Conservation (phyloP, 73 alveolate genomes). For the Symbiodinium natans region DNA sequence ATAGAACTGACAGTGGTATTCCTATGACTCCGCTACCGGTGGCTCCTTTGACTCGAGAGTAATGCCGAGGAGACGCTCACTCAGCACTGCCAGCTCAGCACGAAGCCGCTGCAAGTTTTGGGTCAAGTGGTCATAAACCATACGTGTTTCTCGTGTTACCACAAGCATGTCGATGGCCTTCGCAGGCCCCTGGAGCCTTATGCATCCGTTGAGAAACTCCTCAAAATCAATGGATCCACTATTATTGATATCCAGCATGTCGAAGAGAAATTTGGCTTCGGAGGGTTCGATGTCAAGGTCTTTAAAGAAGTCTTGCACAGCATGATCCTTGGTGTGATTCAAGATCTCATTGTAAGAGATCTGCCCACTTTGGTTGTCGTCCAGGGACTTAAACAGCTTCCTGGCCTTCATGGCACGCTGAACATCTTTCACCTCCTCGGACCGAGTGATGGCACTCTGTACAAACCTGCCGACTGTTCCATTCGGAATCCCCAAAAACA, state of each 20-base stretch:
- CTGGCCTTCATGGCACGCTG: slow-evolving; percentile 83
- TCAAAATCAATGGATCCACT: slow-evolving; percentile 75
- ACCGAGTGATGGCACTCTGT: slow-evolving; percentile 43
- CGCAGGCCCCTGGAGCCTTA: slow-evolving; percentile 45
- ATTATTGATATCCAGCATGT: slow-evolving; percentile 68
- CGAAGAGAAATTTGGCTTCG: slow-evolving; percentile 72
- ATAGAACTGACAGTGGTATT: not conserved
- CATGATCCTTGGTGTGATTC: slow-evolving; percentile 81
- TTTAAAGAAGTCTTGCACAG: slow-evolving; percentile 42
- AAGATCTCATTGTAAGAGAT: slow-evolving; percentile 61
- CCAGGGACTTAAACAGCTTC: slow-evolving; percentile 40
- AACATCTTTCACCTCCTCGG: slow-evolving; percentile 70
- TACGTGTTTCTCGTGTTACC: slow-evolving; percentile 76
- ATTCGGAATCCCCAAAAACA: too few species aligned
- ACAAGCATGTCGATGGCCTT: slow-evolving; percentile 80
- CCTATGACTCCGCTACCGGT: not conserved
- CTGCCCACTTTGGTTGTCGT: slow-evolving; percentile 78
- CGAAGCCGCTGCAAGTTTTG: slow-evolving; percentile 35
- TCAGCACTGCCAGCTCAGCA: not conserved
- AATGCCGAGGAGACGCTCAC: not conserved
- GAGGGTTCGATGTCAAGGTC: slow-evolving; percentile 64
- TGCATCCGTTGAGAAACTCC: slow-evolving; percentile 65
- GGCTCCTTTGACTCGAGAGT: not conserved
- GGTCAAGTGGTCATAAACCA: slow-evolving; percentile 40
- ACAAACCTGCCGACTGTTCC: slow-evolving; percentile 5